A percentile compares a stretch with the other conserved stretches of the same genome.
phyloP scores from a whole-genome alignment of 2,329 filamentous ascomycete genomes.

The Neophaeococcomyces mojaviensis region DNA sequence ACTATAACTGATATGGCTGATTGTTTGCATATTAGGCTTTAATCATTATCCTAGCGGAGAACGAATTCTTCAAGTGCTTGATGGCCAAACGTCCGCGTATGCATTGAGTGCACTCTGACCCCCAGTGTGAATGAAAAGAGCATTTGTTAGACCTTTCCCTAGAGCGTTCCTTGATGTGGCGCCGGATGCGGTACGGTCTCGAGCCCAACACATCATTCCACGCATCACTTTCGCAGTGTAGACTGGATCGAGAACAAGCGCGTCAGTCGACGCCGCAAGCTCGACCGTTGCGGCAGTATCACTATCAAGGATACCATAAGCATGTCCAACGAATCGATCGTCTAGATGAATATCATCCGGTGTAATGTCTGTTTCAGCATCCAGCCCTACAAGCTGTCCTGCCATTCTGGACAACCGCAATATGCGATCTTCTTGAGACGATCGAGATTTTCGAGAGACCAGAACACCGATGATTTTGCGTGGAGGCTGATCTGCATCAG shows the following conservation, averaged over 20 bases:
- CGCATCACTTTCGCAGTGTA: constrained; percentile 30
- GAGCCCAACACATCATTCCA: constrained; percentile 21
- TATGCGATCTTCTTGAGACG: constrained; percentile 27
- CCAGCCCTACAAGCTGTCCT: constrained; percentile 24
- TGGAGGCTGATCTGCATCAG: not conserved
- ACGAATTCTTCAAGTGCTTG: not conserved
- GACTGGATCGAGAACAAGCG: constrained; percentile 29
- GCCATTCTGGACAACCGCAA: constrained; percentile 25
- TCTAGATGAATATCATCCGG: constrained; percentile 28
- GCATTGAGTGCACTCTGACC: constrained; percentile 30
- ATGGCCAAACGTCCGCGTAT: constrained; percentile 23
- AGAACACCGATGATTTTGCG: constrained; percentile 28
- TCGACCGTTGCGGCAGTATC: constrained; percentile 22
- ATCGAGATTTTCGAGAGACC: constrained; percentile 21
- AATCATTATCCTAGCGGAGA: too few relatives aligned
- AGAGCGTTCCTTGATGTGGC: constrained; percentile 11
- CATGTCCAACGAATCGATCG: constrained; percentile 27
- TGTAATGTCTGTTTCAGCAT: constrained; percentile 23
- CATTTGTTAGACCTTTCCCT: constrained; percentile 20
- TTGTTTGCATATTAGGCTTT: too few relatives aligned
- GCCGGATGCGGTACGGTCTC: constrained; percentile 22
- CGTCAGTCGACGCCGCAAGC: constrained; percentile 25
- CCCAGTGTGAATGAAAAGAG: constrained; percentile 32
- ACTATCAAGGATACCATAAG: constrained; percentile 28
- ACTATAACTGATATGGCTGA: too few relatives aligned